Conservation (phyloP, 345 rosid genomes). For the Rhodamnia argentea region DNA sequence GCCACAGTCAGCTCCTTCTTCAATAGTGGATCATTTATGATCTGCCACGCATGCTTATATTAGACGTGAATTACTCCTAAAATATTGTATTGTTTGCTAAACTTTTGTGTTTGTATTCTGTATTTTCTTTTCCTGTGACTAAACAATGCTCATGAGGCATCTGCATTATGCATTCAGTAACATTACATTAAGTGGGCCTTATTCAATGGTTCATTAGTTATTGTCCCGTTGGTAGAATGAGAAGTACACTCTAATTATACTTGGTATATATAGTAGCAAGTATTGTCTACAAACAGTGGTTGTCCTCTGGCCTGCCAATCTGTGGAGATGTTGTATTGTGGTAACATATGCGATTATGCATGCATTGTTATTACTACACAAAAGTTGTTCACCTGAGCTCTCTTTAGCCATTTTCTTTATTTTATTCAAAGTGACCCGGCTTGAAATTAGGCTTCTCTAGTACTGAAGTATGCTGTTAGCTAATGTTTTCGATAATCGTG, state of each 20-base stretch:
- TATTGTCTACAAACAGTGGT: background rate
- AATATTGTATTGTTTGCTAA: background rate
- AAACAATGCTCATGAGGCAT: background rate
- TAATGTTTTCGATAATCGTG: background rate
- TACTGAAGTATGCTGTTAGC: background rate
- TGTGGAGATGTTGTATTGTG: background rate
- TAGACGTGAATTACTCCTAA: background rate
- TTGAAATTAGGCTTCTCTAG: background rate
- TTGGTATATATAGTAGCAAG: background rate
- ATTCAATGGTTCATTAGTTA: background rate
- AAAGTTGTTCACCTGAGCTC: background rate
- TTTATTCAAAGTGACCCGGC: background rate
- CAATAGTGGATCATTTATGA: background rate
- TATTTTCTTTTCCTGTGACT: background rate
- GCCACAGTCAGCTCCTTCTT: background rate
- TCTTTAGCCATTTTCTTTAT: background rate
- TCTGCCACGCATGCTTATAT: background rate
- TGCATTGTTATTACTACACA: background rate
- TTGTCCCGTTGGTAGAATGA: background rate
- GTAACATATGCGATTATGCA: background rate
- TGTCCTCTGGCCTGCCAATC: background rate
- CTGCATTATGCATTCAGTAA: background rate
- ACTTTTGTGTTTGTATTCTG: background rate
- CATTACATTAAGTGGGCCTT: background rate
- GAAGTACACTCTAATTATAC: background rate